phyloP scores from a whole-genome alignment of 148 eudicot genomes.

The Amaranthus palmeri region DNA sequence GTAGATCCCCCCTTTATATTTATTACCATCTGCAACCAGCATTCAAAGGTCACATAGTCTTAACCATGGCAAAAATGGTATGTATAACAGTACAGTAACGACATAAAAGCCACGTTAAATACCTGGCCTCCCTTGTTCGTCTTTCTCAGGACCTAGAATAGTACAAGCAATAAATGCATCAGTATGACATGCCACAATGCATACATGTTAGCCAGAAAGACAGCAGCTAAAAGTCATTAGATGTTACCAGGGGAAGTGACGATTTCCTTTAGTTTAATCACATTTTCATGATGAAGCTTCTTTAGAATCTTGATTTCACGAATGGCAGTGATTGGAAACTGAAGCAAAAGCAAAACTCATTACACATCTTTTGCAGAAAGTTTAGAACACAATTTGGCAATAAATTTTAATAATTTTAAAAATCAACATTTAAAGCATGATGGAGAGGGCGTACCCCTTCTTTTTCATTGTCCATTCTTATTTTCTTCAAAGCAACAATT shows the following conservation, averaged over 20 bases:
- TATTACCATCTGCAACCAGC: conserved; percentile 48
- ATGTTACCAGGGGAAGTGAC: conserved; percentile 49
- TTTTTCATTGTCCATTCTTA: conserved; percentile 89
- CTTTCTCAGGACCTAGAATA: conserved; percentile 31
- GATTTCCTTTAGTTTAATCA: conserved; percentile 49
- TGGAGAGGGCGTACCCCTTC: conserved; percentile 57
- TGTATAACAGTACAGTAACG: not conserved
- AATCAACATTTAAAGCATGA: not conserved
- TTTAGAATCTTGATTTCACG: conserved; percentile 52
- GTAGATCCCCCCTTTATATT: conserved; percentile 77
- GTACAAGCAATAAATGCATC: not conserved
- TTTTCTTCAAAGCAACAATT: conserved; percentile 73
- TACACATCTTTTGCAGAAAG: not conserved
- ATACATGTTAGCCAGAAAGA: not conserved
- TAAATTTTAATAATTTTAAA: not conserved
- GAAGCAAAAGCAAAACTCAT: conserved; percentile 5
- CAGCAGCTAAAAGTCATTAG: not conserved
- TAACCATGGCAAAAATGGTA: not conserved
- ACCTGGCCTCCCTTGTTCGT: conserved; percentile 30
- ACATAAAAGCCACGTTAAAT: not conserved
- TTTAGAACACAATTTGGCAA: not conserved
- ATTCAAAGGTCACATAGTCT: not conserved
- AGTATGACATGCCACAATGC: not conserved
- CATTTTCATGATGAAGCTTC: conserved; percentile 52
- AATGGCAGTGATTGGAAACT: conserved; percentile 58